phyloP scores from a whole-genome alignment of 352 stramenopile species.

The Thraustotheca clavata region DNA sequence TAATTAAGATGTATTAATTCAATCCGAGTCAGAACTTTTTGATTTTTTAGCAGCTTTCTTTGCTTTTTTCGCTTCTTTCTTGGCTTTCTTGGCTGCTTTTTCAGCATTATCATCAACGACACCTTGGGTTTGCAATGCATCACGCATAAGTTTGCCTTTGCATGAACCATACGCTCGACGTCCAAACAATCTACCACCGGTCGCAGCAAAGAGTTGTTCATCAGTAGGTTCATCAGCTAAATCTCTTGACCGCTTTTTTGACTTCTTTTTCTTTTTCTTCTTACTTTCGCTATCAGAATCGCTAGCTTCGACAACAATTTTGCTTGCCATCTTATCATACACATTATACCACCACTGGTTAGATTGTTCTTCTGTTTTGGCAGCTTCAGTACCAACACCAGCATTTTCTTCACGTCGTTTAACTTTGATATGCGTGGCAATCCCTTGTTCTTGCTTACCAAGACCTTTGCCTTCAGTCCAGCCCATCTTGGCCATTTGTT shows the following conservation, averaged over 20 bases:
- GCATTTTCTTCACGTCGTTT: constrained; percentile 90
- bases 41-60: not conserved
- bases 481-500: constrained; percentile 93
- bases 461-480: constrained; percentile 94
- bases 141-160: constrained; percentile 78
- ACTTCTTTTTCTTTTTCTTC: constrained; percentile 48
- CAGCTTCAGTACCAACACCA: constrained; percentile 80
- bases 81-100: constrained; percentile 18
- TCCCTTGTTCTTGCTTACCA: constrained; percentile 92
- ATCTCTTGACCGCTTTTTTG: constrained; percentile 36
- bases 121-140: constrained; percentile 28
- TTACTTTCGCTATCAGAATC: constrained; percentile 47
- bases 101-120: constrained; percentile 3
- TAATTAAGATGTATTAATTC: not conserved
- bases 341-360: constrained; percentile 87
- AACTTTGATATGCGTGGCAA: constrained; percentile 90
- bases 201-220: constrained; percentile 94
- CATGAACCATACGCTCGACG: constrained; percentile 88
- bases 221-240: constrained; percentile 73
- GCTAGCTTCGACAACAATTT: constrained; percentile 74
- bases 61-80: constrained; percentile 1
- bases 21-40: not conserved
- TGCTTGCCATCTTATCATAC: constrained; percentile 78
- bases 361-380: constrained; percentile 50
- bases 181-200: constrained; percentile 92